phyloP scores from a whole-genome alignment of 2,329 filamentous ascomycete genomes.

The Colletotrichum sp. region DNA sequence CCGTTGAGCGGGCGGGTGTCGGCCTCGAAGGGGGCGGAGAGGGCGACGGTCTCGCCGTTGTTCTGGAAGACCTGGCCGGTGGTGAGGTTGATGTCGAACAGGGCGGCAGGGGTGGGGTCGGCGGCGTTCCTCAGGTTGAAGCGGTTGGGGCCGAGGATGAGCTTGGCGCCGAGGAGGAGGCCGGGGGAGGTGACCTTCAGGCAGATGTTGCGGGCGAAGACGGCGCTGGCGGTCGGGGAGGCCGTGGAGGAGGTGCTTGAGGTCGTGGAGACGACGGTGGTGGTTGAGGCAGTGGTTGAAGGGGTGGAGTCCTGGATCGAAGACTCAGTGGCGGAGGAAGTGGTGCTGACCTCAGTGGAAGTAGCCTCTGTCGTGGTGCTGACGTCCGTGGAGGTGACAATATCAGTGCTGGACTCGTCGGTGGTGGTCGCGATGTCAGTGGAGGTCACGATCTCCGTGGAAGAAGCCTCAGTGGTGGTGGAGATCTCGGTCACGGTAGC shows the following conservation, averaged over 20 bases:
- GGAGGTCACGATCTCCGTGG: not conserved
- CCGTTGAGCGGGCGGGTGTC: slow-evolving; percentile 3
- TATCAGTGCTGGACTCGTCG: not conserved
- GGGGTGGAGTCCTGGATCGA: not conserved
- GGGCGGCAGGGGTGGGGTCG: not conserved
- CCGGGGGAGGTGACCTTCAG: not conserved
- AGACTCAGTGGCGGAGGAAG: not conserved
- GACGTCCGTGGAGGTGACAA: not conserved
- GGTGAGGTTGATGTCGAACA: slow-evolving; percentile 14
- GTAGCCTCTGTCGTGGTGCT: not conserved
- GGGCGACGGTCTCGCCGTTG: not conserved
- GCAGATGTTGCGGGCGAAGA: slow-evolving; percentile 12
- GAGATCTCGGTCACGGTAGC: not conserved
- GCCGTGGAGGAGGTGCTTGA: not conserved
- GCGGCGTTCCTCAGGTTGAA: not conserved
- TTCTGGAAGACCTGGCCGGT: slow-evolving; percentile 8
- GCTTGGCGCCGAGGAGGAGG: not conserved
- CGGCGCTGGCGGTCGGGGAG: not conserved
- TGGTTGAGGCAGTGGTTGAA: not conserved
- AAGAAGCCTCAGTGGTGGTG: not conserved
- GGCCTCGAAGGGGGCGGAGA: not conserved
- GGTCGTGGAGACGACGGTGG: not conserved
- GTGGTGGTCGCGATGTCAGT: not conserved
- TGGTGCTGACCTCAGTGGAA: not conserved
- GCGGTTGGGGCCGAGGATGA: not conserved